Percentiles rank a stretch among this genome's conserved stretches.
phyloP scores from a whole-genome alignment of 2,329 filamentous ascomycete genomes.

The Aspergillus fumigatus region DNA sequence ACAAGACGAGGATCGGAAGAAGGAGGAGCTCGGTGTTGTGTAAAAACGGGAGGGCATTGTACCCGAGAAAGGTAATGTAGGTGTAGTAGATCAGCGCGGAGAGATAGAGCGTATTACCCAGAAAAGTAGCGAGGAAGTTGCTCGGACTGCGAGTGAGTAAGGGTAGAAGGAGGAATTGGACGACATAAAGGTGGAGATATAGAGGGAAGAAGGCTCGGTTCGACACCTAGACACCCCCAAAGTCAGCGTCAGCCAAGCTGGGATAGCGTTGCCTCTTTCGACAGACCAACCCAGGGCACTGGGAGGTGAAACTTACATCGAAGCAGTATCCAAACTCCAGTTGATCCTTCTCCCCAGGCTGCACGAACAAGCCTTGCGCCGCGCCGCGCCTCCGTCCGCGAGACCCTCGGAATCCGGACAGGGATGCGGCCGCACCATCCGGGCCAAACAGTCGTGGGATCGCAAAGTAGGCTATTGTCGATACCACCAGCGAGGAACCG shows the following conservation, averaged over 20 bases:
- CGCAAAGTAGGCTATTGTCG: constrained; percentile 60
- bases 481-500: constrained; percentile 54
- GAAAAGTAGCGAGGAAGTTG: constrained; percentile 47
- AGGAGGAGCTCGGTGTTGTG: constrained; percentile 64
- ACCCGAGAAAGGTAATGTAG: constrained; percentile 64
- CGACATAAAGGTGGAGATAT: constrained; percentile 62
- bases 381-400: constrained; percentile 46
- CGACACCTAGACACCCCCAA: constrained; percentile 43
- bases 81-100: constrained; percentile 62
- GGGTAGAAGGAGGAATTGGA: constrained; percentile 65
- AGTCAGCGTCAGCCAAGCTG: not conserved
- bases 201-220: constrained; percentile 65
- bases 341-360: constrained; percentile 53
- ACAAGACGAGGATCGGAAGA: constrained; percentile 56
- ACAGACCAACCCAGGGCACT: not conserved
- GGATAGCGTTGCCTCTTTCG: not conserved
- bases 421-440: constrained; percentile 40
- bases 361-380: constrained; percentile 55
- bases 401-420: constrained; percentile 43
- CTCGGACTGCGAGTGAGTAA: constrained; percentile 43
- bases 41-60: constrained; percentile 64
- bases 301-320: constrained; percentile 47
- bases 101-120: constrained; percentile 64
- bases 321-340: constrained; percentile 69
- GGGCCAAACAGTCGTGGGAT: constrained; percentile 59